Base-by-base conservation (phyloP, 2,329 filamentous ascomycete genomes). In the Akanthomyces muscarius region DNA sequence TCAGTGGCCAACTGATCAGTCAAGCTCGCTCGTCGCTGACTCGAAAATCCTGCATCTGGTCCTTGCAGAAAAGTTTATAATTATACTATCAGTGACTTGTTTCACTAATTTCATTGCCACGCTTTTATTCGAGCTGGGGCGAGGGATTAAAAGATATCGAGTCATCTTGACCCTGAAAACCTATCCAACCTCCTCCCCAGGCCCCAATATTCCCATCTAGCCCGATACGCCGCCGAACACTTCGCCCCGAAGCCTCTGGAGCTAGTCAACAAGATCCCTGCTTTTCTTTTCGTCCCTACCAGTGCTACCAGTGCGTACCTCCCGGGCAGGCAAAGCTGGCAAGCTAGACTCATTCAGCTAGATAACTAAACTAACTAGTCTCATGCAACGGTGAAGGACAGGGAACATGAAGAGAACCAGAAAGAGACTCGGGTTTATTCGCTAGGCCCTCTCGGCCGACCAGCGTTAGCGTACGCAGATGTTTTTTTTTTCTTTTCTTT, bases 141-240 rank as follows among this genome's bases (percentile, higher is more conserved):
- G 18, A 2, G 21, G 16, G 28, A 41, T 3, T 4, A 48, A 50
- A 14, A 59, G 30, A 42, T 21, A 30, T 2, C 28, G 21, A 48
- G 45, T 50, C 30, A 14, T 30, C 42, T 38, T 57, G 28, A 25
- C 30, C 21, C 6, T 45, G 14, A n/a, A 23, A 54, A 23, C 48
- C 59, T 41, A 54, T 28, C 59, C 30, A 33, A 33, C 30, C 58
- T 25, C 48, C 36, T 42, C 50, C 38, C 58, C 38, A 36, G 30
- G 51, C 50, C 41, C 50, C 59, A 61, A 38, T 61, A 55, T 48
- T 47, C 25, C 30, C 50, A 61, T 61, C 59, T 36, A 53, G 50
- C 51, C 50, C n/a, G 58, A 61, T 53, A 30, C 25, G 57, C 57
- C 38, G 48, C 56, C 45, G 44, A 53, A 18, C 30, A 58, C 23